Evolutionary conservation across 1,284 basidiomycete genomes (phyloP).

Genomic region (Ceratorhiza oryzae-sativae): DNA sequence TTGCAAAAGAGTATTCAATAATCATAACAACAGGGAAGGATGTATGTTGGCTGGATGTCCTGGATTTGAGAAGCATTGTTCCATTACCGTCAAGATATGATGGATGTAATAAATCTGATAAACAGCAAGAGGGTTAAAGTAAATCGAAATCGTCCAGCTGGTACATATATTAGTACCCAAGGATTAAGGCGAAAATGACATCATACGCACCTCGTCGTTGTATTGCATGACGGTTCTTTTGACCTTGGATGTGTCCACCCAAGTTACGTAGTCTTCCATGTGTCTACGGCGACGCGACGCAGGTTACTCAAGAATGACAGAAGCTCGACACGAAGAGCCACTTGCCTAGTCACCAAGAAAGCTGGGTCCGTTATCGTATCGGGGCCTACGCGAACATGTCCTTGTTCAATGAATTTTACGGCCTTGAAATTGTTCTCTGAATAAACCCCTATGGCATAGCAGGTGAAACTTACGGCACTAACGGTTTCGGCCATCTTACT

Average conservation of each 20-base stretch:
- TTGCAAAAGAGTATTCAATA: neutral
- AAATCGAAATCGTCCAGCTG: slow-evolving; percentile 92
- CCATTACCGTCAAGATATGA: neutral
- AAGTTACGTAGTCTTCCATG: slow-evolving; percentile 99
- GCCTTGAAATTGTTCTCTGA: slow-evolving; percentile 62
- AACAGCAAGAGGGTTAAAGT: no score
- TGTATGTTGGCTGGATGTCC: slow-evolving; percentile 88
- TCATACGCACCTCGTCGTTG: slow-evolving; percentile 85
- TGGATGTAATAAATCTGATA: no score
- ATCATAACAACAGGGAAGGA: slow-evolving; percentile 60
- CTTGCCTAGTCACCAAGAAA: slow-evolving; percentile 87
- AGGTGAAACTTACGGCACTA: slow-evolving; percentile 74
- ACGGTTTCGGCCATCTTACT: slow-evolving; percentile 97
- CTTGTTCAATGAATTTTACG: slow-evolving; percentile 97
- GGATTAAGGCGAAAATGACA: neutral
- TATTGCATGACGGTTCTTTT: slow-evolving; percentile 96
- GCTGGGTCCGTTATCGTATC: slow-evolving; percentile 97
- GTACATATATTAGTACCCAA: slow-evolving; percentile 27
- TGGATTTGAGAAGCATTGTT: slow-evolving; percentile 60
- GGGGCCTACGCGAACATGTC: slow-evolving; percentile 96
- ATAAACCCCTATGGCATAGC: neutral
- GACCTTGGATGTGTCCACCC: slow-evolving; percentile 97
- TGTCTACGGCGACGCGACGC: slow-evolving; percentile 60
- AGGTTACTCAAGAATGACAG: neutral
- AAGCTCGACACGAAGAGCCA: neutral